Conservation (phyloP, 2,329 filamentous ascomycete species). For the Metarhizium sp. region DNA sequence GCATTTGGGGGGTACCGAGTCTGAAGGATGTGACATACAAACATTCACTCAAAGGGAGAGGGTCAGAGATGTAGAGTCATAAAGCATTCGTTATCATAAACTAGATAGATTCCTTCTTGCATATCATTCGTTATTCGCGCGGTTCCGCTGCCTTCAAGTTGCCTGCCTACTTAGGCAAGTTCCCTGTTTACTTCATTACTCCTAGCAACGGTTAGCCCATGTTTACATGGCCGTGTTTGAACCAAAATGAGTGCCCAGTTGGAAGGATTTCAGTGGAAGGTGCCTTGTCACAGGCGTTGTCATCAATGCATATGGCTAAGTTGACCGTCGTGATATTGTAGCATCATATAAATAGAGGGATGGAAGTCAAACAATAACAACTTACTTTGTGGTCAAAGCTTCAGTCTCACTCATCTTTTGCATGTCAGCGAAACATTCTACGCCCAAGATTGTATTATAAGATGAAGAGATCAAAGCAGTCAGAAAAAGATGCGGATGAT, state of each 20-base stretch:
- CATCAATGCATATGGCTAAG: conserved; percentile 38
- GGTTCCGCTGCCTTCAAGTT: neutral
- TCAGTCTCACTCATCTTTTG: neutral
- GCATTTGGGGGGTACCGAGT: too few relatives aligned
- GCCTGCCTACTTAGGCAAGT: neutral
- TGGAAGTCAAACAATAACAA: conserved; percentile 4
- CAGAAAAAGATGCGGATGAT: conserved; percentile 20
- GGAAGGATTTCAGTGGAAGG: conserved; percentile 17
- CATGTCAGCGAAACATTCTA: conserved; percentile 2
- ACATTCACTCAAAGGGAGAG: neutral
- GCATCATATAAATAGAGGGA: conserved; percentile 25
- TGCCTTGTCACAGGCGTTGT: conserved; percentile 38
- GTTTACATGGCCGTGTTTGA: neutral
- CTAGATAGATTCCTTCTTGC: neutral
- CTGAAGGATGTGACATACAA: too few relatives aligned
- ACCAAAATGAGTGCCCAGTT: neutral
- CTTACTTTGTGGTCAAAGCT: conserved; percentile 13
- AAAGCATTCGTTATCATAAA: neutral
- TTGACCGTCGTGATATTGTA: conserved; percentile 39
- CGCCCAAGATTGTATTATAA: conserved; percentile 5
- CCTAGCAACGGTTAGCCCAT: conserved; percentile 4
- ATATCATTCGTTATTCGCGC: neutral
- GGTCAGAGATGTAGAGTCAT: neutral
- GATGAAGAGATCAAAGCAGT: conserved; percentile 8
- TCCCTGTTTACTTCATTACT: neutral